These are phyloP conservation scores for Pelargonium nanum DNA, from an alignment of 345 rosid species.

Conservation along the genomic window DNA sequence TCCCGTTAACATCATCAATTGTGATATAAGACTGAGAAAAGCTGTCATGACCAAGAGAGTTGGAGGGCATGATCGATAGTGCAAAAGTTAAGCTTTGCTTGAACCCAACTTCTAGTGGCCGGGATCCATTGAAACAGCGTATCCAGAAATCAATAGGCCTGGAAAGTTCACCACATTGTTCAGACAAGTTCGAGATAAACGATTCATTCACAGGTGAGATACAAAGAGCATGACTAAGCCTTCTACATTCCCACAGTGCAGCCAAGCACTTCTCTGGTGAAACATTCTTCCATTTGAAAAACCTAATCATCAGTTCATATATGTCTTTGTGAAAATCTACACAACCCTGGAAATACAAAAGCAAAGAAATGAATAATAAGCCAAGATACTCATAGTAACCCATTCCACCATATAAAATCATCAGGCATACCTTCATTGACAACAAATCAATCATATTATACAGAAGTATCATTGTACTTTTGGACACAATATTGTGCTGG, in stretches of 20 bases:
- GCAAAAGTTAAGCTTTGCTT: conserved; percentile 41
- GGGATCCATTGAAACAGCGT: conserved; percentile 49
- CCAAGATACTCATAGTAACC: background rate
- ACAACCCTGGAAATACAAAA: conserved; percentile 45
- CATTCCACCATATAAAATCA: background rate
- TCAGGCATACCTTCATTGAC: conserved; percentile 55
- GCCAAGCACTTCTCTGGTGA: conserved; percentile 45
- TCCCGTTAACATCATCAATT: conserved; percentile 42
- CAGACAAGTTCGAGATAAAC: conserved; percentile 34
- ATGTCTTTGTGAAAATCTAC: conserved; percentile 30
- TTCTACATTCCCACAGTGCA: conserved; percentile 67
- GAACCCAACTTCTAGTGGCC: conserved; percentile 48
- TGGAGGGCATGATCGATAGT: conserved; percentile 16
- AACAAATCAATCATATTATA: conserved; percentile 57
- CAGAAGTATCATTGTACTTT: conserved; percentile 37
- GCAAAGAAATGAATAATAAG: conserved; percentile 8
- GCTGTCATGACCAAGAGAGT: conserved; percentile 19
- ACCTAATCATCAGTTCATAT: conserved; percentile 45
- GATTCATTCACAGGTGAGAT: conserved; percentile 57
- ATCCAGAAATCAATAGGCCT: conserved; percentile 55
- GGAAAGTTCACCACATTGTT: conserved; percentile 36
- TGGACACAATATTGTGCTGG: conserved; percentile 24
- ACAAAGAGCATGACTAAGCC: conserved; percentile 82
- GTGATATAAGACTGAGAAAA: conserved; percentile 24
- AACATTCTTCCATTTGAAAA: conserved; percentile 40